Evolutionary conservation across 1,284 basidiomycete genomes (phyloP).

Genomic region (Afroboletus lepidellus): DNA sequence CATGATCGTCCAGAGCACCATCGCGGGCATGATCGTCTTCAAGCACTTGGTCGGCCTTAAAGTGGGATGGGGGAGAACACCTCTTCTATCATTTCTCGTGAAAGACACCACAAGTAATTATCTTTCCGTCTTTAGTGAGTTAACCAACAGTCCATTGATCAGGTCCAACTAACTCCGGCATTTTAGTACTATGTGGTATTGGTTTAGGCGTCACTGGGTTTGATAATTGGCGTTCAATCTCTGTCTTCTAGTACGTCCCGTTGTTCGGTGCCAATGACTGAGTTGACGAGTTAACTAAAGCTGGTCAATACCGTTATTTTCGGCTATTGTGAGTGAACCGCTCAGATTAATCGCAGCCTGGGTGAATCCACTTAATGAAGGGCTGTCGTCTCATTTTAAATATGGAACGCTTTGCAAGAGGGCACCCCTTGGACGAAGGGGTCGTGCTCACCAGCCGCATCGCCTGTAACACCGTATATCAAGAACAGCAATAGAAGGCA

Average conservation of each 20-base stretch:
- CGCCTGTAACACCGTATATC: too few species aligned
- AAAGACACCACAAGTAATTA: conserved; percentile 18
- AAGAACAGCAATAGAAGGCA: too few species aligned
- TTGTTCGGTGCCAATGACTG: background rate
- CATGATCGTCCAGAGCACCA: conserved; percentile 10
- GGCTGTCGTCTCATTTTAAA: conserved; percentile 20
- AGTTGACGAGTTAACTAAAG: conserved; percentile 9
- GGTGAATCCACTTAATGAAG: conserved; percentile 2
- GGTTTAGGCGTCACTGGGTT: background rate
- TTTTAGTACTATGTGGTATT: conserved; percentile 7
- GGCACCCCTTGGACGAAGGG: conserved; percentile 4
- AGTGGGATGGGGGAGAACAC: conserved; percentile 16
- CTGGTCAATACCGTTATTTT: conserved; percentile 14
- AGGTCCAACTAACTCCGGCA: background rate
- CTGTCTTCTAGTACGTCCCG: conserved; percentile 11
- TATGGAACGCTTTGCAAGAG: conserved; percentile 17
- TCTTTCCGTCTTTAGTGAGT: conserved; percentile 17
- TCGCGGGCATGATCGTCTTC: conserved; percentile 11
- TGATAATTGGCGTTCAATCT: background rate
- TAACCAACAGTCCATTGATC: background rate
- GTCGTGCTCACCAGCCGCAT: conserved; percentile 15
- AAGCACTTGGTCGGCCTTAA: conserved; percentile 2
- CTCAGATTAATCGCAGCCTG: background rate
- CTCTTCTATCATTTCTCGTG: conserved; percentile 18
- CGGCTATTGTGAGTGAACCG: conserved; percentile 14